Evolutionary conservation across 371 early-diverging fungal genomes (phyloP).

Genomic region (Mortierella sp.): DNA sequence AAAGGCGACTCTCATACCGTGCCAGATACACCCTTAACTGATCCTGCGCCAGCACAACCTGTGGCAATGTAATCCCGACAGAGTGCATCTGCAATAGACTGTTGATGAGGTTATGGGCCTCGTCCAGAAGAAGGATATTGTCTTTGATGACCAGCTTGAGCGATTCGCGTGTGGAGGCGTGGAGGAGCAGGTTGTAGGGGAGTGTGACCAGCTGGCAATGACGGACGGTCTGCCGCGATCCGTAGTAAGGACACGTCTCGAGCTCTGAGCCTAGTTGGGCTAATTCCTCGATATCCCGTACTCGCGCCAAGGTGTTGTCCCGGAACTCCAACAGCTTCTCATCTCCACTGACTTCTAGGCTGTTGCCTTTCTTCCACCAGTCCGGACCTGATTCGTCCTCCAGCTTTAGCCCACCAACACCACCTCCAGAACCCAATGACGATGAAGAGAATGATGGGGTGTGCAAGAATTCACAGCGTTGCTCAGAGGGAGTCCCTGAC

Average conservation of each 20-base stretch:
- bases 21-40: slow-evolving; percentile 78
- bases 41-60: slow-evolving; percentile 65
- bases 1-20: slow-evolving; percentile 77
- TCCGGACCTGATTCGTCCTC: background rate
- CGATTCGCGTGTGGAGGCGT: slow-evolving; percentile 80
- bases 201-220: slow-evolving; percentile 84
- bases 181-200: slow-evolving; percentile 90
- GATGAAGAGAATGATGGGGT: slow-evolving; percentile 24
- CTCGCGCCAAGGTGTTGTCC: slow-evolving; percentile 65
- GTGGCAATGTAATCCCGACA: slow-evolving; percentile 60
- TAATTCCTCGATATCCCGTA: slow-evolving; percentile 92
- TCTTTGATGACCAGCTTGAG: slow-evolving; percentile 80
- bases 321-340: slow-evolving; percentile 67
- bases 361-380: slow-evolving; percentile 20
- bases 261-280: slow-evolving; percentile 73
- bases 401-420: background rate
- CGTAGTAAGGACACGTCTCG: slow-evolving; percentile 93
- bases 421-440: slow-evolving; percentile 14
- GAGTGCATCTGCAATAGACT: slow-evolving; percentile 77
- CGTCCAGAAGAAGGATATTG: slow-evolving; percentile 89
- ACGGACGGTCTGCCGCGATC: slow-evolving; percentile 73
- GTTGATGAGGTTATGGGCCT: slow-evolving; percentile 91
- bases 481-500: slow-evolving; percentile 38
- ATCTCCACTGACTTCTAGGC: slow-evolving; percentile 20
- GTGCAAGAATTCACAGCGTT: slow-evolving; percentile 47